Base-by-base conservation (phyloP, 257 asterid species). In the Solanum microdontum region DNA sequence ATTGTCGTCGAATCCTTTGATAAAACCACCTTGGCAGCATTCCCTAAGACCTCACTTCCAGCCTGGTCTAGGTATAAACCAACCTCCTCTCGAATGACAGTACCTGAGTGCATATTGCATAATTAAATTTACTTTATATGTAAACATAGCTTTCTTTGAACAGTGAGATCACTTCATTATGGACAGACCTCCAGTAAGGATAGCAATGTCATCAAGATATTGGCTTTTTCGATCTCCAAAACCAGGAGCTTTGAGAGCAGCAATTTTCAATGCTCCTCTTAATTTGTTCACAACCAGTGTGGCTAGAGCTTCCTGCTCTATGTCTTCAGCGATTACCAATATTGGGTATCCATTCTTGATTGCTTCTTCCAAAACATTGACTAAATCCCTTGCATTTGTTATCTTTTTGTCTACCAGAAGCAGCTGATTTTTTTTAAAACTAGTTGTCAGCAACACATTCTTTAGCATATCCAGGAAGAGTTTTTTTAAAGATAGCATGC, bases 191-290 rank as follows among this genome's bases (percentile, higher is more conserved):
- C 99, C 99, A 7, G 99, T 95, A 87, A 97, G 87, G 86, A 91
- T 90, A 48, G 99, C 99, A 90, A 97, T 95, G 90, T 97, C 99
- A 70, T 97, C 99, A 88, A 97, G 99, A 93, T 97, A 97, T 87
- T 97, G 98, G 86, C 97, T 93, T 90, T 97, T 97, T 82, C 99
- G 90, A 86, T 96, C 99, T 87, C 99, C 99, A 90, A 96, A 97
- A 9, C 99, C 99, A 88, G 99, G 99, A 82, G 99, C 99, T 91
- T 97, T 97, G 32, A 97, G 94, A 76, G 99, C 99, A 84, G 99
- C 98, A 83, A 97, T 94, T 91, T 97, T 96, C 90, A 97, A 85
- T 11, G 99, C 92, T 21, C 99, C 99, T 90, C 99, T 95, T 60
- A 96, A 93, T 91, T 89, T 97, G 93, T 97, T 97, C 84, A 97